A percentile compares a stretch with the other conserved stretches of the same genome.
Conservation (phyloP, 2,329 filamentous ascomycete species). For the Aspergillus terreus region DNA sequence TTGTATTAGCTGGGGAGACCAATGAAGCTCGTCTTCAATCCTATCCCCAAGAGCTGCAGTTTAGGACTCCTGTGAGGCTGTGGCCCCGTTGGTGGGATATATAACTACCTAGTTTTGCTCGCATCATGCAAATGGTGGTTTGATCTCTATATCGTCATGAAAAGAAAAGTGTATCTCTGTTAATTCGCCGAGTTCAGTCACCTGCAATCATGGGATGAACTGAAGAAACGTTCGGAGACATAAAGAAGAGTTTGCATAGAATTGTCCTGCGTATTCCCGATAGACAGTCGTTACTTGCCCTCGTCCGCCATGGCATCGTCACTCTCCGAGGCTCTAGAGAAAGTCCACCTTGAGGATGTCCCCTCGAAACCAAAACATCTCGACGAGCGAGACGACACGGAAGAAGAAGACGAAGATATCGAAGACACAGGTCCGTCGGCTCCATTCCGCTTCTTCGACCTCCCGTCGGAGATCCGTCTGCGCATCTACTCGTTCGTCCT, state of each 20-base stretch:
- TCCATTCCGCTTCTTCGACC: constrained; percentile 50
- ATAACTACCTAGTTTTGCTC: constrained; percentile 15
- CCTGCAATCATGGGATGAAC: constrained; percentile 25
- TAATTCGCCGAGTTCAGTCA: constrained; percentile 15
- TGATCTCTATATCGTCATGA: constrained; percentile 5
- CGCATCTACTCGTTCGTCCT: constrained; percentile 48
- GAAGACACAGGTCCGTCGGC: constrained; percentile 13
- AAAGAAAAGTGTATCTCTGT: constrained; percentile 7
- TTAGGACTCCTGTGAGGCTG: constrained; percentile 44
- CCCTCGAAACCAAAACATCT: constrained; percentile 4
- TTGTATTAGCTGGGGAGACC: constrained; percentile 56
- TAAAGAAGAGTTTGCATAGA: constrained; percentile 12
- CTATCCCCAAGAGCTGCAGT: constrained; percentile 49
- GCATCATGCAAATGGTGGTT: constrained; percentile 10
- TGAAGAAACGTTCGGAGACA: constrained; percentile 4
- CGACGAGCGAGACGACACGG: constrained; percentile 16
- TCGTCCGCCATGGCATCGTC: constrained; percentile 13
- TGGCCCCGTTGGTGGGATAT: constrained; percentile 49
- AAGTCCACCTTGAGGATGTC: constrained; percentile 21
- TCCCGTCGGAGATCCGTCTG: constrained; percentile 53
- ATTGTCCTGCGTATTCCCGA: constrained; percentile 11
- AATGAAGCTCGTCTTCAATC: constrained; percentile 36
- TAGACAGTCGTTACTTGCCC: neutral
- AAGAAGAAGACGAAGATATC: constrained; percentile 15
- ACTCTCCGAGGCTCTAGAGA: constrained; percentile 21